These are phyloP conservation scores for Diaporthe citri DNA, from an alignment of 2,329 filamentous ascomycete genomes.

Conservation along the genomic window DNA sequence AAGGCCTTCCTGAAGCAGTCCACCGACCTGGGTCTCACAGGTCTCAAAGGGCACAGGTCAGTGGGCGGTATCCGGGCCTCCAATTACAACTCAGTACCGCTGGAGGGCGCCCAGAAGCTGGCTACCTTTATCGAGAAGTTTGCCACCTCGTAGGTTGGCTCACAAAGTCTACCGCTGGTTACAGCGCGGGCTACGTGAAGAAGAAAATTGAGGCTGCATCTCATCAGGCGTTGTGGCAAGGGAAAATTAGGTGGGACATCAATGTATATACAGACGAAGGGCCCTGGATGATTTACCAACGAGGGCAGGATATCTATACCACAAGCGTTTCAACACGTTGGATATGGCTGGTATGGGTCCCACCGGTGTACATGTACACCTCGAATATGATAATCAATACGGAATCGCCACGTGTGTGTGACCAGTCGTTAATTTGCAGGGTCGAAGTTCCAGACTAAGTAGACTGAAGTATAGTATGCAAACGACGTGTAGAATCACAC, in stretches of 20 bases:
- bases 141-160: conserved; percentile 49
- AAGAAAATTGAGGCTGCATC: not conserved
- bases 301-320: not conserved
- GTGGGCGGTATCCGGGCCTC: conserved; percentile 88
- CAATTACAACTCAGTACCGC: conserved; percentile 89
- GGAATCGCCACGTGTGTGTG: not conserved
- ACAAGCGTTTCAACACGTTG: conserved; percentile 19
- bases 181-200: not conserved
- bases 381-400: not conserved
- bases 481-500: not conserved
- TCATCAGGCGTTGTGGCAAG: conserved; percentile 17
- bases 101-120: conserved; percentile 76
- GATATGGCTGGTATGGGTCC: not conserved
- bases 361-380: not conserved
- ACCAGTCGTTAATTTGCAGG: not conserved
- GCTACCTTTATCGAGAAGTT: conserved; percentile 71
- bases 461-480: not conserved
- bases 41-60: conserved; percentile 88
- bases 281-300: not conserved
- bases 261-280: conserved; percentile 8
- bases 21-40: conserved; percentile 76
- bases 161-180: not conserved
- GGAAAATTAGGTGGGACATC: not conserved
- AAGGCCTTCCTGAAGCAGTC: conserved; percentile 83
- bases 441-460: not conserved